A percentile compares a stretch with the other conserved stretches of the same genome.
These are phyloP conservation scores for Podaxis sp. DNA, from an alignment of 768 basidiomycete species.

Conservation along the genomic window DNA sequence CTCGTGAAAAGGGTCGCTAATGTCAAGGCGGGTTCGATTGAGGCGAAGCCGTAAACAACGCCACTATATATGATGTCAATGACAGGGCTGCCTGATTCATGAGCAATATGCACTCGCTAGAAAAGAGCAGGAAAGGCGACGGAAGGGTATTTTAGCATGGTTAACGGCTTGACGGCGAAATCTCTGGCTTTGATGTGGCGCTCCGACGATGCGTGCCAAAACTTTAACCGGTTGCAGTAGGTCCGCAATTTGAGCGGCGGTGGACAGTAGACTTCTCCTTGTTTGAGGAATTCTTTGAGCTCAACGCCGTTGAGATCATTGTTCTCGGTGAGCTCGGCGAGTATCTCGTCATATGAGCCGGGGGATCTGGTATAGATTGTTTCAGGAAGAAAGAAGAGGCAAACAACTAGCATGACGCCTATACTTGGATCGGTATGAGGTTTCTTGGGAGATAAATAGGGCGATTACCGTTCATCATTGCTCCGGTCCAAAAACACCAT, in stretches of 20 bases:
- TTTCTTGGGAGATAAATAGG: not conserved
- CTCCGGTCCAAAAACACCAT: conserved; percentile 44
- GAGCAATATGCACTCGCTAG: conserved; percentile 26
- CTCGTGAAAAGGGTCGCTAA: conserved; percentile 37
- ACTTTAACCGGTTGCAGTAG: conserved; percentile 30
- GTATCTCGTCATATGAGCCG: conserved; percentile 13
- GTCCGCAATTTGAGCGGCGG: conserved; percentile 26
- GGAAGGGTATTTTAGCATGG: conserved; percentile 41
- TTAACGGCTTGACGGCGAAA: conserved; percentile 33
- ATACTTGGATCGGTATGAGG: conserved; percentile 4
- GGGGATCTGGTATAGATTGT: conserved; percentile 36
- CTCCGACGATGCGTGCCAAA: conserved; percentile 30
- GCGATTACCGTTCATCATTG: conserved; percentile 35
- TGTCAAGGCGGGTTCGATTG: conserved; percentile 40
- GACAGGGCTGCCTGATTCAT: not conserved
- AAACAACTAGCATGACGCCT: conserved; percentile 32
- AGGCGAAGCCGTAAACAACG: conserved; percentile 38
- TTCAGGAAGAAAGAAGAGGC: conserved; percentile 41
- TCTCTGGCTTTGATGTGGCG: conserved; percentile 27
- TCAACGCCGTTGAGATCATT: conserved; percentile 14
- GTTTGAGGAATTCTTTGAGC: conserved; percentile 11
- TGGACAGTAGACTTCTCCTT: conserved; percentile 24
- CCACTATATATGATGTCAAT: conserved; percentile 23
- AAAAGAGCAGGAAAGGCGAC: conserved; percentile 36
- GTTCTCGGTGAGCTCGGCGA: conserved; percentile 17